These are phyloP conservation scores for Melanomma pulvis-pyrius DNA, from an alignment of 495 filamentous ascomycete genomes.

Conservation along the genomic window DNA sequence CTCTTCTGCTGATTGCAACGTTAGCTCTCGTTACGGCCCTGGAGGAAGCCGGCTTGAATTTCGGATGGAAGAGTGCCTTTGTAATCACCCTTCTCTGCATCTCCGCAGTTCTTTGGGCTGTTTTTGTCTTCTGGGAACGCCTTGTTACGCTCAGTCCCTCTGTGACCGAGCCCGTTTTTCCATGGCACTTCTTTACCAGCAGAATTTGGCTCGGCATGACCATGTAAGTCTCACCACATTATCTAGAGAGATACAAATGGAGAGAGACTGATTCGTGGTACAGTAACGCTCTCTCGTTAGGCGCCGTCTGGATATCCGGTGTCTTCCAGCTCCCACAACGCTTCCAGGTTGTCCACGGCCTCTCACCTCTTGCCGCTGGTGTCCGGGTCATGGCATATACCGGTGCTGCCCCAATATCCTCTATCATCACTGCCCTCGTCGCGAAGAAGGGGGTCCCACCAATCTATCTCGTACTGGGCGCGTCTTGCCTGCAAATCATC, in stretches of 20 bases:
- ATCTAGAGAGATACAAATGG: too few species aligned
- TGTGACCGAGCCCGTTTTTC: slow-evolving; percentile 15
- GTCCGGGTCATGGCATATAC: slow-evolving; percentile 9
- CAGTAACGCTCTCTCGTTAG: slow-evolving; percentile 7
- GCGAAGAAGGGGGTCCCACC: not conserved
- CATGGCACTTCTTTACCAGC: slow-evolving; percentile 25
- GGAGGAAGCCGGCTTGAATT: slow-evolving; percentile 21
- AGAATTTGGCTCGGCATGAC: not conserved
- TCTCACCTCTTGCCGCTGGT: not conserved
- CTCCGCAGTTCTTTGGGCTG: slow-evolving; percentile 8
- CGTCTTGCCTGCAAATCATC: not conserved
- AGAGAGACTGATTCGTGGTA: too few species aligned
- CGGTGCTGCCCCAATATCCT: not conserved
- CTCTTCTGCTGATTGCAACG: slow-evolving; percentile 13
- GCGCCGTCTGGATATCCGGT: slow-evolving; percentile 4
- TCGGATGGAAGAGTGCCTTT: slow-evolving; percentile 22
- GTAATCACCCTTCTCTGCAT: slow-evolving; percentile 4
- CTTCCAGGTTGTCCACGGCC: slow-evolving; percentile 5
- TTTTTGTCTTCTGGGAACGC: slow-evolving; percentile 13
- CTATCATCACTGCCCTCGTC: not conserved
- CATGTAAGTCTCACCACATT: not conserved
- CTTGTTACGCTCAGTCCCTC: not conserved
- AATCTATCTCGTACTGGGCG: slow-evolving; percentile 1
- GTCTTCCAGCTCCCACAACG: slow-evolving; percentile 22
- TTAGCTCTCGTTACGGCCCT: slow-evolving; percentile 17